A percentile compares a stretch with the other conserved stretches of the same genome.
Conservation (phyloP, 2,329 filamentous ascomycete genomes). For the Fusarium succisae region DNA sequence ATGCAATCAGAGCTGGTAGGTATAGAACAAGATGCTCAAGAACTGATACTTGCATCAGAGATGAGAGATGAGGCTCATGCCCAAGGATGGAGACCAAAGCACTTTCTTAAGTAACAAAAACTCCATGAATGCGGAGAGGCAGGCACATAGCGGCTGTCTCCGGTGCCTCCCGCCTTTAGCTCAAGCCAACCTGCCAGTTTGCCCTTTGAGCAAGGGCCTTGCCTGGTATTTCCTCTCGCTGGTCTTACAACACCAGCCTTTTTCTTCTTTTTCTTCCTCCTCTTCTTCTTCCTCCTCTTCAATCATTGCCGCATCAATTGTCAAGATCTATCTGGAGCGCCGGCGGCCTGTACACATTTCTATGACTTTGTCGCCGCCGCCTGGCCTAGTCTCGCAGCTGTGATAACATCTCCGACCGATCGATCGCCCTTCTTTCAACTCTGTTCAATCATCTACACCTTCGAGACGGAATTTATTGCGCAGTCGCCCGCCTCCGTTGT, state of each 20-base stretch:
- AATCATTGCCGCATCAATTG: background rate
- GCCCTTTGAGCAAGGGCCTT: background rate
- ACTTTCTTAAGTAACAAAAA: conserved; percentile 1
- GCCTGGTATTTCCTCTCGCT: background rate
- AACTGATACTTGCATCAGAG: background rate
- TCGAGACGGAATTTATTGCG: background rate
- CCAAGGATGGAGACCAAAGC: background rate
- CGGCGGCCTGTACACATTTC: background rate
- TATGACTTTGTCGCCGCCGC: background rate
- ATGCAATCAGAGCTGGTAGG: background rate
- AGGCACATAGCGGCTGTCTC: background rate
- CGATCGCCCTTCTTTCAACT: background rate
- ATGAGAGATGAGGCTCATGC: background rate
- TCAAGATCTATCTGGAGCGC: background rate
- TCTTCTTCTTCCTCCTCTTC: background rate
- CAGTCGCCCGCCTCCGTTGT: conserved; percentile 31
- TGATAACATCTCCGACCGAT: background rate
- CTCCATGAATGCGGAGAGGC: background rate
- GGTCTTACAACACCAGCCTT: background rate
- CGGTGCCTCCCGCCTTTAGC: conserved; percentile 12
- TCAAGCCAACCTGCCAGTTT: background rate
- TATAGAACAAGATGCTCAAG: too few species aligned
- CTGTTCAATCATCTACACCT: background rate
- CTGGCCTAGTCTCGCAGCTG: background rate
- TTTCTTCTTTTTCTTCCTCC: background rate